Base-by-base conservation (phyloP, 495 filamentous ascomycete genomes). In the Apodospora peruviana region DNA sequence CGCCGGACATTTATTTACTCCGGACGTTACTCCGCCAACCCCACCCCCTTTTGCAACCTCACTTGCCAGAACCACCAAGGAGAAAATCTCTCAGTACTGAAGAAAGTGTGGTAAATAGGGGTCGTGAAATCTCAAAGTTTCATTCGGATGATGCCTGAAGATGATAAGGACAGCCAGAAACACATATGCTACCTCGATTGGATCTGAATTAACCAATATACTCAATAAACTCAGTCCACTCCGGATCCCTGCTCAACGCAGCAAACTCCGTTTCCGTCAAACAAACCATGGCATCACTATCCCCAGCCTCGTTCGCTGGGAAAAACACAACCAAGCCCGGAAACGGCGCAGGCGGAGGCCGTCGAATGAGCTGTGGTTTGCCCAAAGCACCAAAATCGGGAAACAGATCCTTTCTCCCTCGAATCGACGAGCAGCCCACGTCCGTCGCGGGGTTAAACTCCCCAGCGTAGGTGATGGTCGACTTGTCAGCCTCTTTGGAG, bases 381-480 rank as follows among this genome's bases (percentile, higher is more conserved):
- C 40, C 40, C 17, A 42, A 20, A 4, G 9, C 4, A 4, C 40
- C 40, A n/a, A 42, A 42, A n/a, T 22, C 40, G 5, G n/a, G n/a
- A n/a, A n/a, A n/a, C n/a, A n/a, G n/a, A 22, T 7, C n/a, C 8
- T 20, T 11, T 2, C 25, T 47, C 10, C 48, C 50, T 9, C 43
- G 35, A 12, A 59, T 51, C 5, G 61, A 65, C 17, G 64, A 64
- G 17, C 51, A 59, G 5, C 56, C 53, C 1, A 74, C 48, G 40
- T 74, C 71, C 9, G 57, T 65, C 5, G 46, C 23, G 21, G 8
- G 8, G 21, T 29, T 29, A 5, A 27, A 29, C 21, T 25, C 9
- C 0, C 69, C 70, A 5, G 35, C 59, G 49, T 74, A 74, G 21
- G 64, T 47, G 14, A 77, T 55, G 2, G 27, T 56, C 0, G 58